A percentile compares a stretch with the other conserved stretches of the same genome.
These are phyloP conservation scores for Mortierella sp. DNA, from an alignment of 371 early-diverging fungal species.

Conservation along the genomic window DNA sequence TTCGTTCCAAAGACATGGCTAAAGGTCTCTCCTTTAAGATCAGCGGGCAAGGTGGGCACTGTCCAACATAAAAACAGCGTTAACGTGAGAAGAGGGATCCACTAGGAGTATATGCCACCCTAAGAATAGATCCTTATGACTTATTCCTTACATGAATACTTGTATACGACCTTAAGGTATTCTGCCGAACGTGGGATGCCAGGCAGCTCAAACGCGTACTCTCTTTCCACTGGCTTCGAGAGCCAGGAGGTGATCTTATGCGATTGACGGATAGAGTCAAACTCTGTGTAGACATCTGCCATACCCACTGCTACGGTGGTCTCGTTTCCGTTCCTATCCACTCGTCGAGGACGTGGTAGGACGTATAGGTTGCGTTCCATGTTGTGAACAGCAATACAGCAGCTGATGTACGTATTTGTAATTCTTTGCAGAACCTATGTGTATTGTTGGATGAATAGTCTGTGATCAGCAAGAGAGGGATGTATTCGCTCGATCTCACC, in stretches of 20 bases:
- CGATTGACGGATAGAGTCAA: slow-evolving; percentile 67
- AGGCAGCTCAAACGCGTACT: slow-evolving; percentile 94
- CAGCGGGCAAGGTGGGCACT: slow-evolving; percentile 79
- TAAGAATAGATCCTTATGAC: too few relatives aligned
- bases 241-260: slow-evolving; percentile 68
- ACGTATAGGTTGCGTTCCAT: slow-evolving; percentile 90
- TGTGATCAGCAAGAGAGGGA: background rate
- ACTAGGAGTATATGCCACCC: too few relatives aligned
- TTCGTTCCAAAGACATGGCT: slow-evolving; percentile 90
- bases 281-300: slow-evolving; percentile 80
- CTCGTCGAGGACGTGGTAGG: slow-evolving; percentile 76
- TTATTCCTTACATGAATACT: slow-evolving; percentile 64
- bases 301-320: slow-evolving; percentile 72
- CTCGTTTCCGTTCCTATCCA: slow-evolving; percentile 65
- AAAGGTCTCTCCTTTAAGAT: slow-evolving; percentile 84
- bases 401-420: slow-evolving; percentile 74
- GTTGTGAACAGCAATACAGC: slow-evolving; percentile 85
- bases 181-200: slow-evolving; percentile 84
- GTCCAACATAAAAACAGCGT: background rate
- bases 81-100: too few relatives aligned
- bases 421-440: slow-evolving; percentile 60
- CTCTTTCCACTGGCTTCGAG: slow-evolving; percentile 77
- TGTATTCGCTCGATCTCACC: background rate
- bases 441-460: background rate
- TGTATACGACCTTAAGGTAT: slow-evolving; percentile 91